Evolutionary conservation across 2,329 filamentous ascomycete genomes (phyloP).

Genomic region (Colletotrichum lini): DNA sequence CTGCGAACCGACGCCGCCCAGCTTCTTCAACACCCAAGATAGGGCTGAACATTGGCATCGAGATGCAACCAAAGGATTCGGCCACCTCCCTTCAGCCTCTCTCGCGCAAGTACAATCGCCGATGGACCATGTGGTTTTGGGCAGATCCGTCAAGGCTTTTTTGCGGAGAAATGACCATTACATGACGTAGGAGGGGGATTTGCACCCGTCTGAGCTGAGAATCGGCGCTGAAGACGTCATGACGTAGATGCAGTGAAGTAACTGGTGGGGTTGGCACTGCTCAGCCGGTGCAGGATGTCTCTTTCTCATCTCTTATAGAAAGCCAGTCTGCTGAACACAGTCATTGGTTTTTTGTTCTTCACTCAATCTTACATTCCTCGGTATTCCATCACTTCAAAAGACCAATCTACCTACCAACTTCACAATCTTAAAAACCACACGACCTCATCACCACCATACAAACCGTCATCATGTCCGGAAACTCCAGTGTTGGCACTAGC

Average conservation of each 20-base stretch:
- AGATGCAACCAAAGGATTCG: not conserved
- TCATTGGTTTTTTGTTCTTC: not conserved
- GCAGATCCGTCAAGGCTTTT: conserved; percentile 27
- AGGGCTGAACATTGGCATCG: conserved; percentile 24
- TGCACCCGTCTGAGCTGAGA: conserved; percentile 37
- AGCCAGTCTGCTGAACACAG: not conserved
- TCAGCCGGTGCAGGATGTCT: not conserved
- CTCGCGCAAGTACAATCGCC: conserved; percentile 20
- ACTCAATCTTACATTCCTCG: not conserved
- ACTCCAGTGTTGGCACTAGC: conserved; percentile 77
- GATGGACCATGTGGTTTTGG: conserved; percentile 30
- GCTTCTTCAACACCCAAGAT: conserved; percentile 1
- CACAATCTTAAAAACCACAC: not conserved
- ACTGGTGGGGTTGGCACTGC: conserved; percentile 24
- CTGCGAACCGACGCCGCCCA: conserved; percentile 4
- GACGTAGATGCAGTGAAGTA: conserved; percentile 32
- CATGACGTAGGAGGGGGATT: conserved; percentile 38
- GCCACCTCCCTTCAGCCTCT: not conserved
- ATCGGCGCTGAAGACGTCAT: conserved; percentile 38
- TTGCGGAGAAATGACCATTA: conserved; percentile 32
- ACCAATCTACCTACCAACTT: not conserved
- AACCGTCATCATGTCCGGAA: conserved; percentile 52
- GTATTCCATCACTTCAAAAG: not conserved
- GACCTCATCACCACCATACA: not conserved
- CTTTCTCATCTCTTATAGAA: conserved; percentile 16